A percentile compares a stretch with the other conserved stretches of the same genome.
Evolutionary conservation across 2,329 filamentous ascomycete species (phyloP).

Genomic region (Lasiodiplodia citricola): DNA sequence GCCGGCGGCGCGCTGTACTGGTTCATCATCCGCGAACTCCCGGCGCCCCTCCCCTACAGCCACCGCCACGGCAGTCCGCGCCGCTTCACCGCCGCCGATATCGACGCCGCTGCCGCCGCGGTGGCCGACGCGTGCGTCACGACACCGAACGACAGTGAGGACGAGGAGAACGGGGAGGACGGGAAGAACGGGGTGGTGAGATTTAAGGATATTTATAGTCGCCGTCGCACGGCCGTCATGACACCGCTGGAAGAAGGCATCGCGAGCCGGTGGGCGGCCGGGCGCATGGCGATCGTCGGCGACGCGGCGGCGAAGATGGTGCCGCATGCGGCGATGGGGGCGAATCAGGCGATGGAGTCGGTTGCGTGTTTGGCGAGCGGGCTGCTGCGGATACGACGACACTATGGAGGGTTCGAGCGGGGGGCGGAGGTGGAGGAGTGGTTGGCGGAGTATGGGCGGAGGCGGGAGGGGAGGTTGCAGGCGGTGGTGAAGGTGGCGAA

Average conservation of each 20-base stretch:
- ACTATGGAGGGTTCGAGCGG: too few species aligned
- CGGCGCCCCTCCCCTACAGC: conserved; percentile 28
- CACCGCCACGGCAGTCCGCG: too few species aligned
- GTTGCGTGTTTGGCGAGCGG: conserved; percentile 28
- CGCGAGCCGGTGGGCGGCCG: conserved; percentile 42
- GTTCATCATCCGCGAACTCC: conserved; percentile 35
- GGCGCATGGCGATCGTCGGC: conserved; percentile 47
- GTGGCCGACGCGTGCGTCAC: conserved; percentile 36
- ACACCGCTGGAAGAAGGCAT: conserved; percentile 46
- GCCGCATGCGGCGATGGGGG: conserved; percentile 32
- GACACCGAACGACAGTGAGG: conserved; percentile 11
- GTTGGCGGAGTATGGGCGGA: too few species aligned
- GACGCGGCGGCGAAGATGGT: conserved; percentile 40
- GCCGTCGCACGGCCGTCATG: conserved; percentile 31
- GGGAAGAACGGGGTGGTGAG: conserved; percentile 27
- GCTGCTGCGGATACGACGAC: too few species aligned
- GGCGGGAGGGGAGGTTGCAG: too few species aligned
- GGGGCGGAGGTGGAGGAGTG: too few species aligned
- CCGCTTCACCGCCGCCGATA: conserved; percentile 30
- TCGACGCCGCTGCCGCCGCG: conserved; percentile 38
- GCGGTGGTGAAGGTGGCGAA: too few species aligned
- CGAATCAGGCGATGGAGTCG: conserved; percentile 33
- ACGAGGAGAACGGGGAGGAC: too few species aligned
- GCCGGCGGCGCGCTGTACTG: conserved; percentile 32
- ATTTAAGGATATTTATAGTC: conserved; percentile 44